Base-by-base conservation (phyloP, 805 yeast genomes). In the Osmozyma mogii region DNA sequence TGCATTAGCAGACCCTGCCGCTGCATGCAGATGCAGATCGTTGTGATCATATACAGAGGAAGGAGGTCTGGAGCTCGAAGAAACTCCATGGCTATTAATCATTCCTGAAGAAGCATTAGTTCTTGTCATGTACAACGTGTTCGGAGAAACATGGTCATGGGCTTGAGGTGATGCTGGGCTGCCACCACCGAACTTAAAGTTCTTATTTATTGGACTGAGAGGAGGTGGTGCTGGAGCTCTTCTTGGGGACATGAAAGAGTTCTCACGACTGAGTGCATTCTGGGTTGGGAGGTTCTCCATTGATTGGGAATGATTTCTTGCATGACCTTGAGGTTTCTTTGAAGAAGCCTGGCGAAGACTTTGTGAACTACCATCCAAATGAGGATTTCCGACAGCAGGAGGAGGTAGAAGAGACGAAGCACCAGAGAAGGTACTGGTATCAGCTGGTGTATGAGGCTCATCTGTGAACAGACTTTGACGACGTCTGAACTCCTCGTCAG, bases 161-260 rank as follows among this genome's bases (percentile, higher is more conserved):
- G 18, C 15, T 27, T 9, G 27, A 24, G 25, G 43, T 28, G 34
- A 36, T 13, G 17, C 31, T 3, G 41, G 45, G 9, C 39, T 44
- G 21, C 21, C 21, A 22, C 45, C 59, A 5, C 56, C 68, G 39
- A 52, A 66, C 45, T 45, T 56, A 43, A 25, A 68, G 26, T 21
- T 28, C 15, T 44, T 38, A 32, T 49, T 48, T 30, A 52, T 27
- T 3, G 61, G 57, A 24, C 53, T 52, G 9, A 37, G 31, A 1
- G 64, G 44, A 3, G 87, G 87, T 1, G 85, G 85, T 30, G 68
- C 68, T 1, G 88, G 88, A 0, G 85, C 83, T 43, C 63, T 75
- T 53, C 85, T 65, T n/a, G 85, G 84, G 0, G 85, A 78, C 12
- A 65, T 53, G 46, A 78, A 78, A 20, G 63, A 29, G 25, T 9